phyloP scores from a whole-genome alignment of 2,329 filamentous ascomycete genomes.

The Sordariomycetes sp. region DNA sequence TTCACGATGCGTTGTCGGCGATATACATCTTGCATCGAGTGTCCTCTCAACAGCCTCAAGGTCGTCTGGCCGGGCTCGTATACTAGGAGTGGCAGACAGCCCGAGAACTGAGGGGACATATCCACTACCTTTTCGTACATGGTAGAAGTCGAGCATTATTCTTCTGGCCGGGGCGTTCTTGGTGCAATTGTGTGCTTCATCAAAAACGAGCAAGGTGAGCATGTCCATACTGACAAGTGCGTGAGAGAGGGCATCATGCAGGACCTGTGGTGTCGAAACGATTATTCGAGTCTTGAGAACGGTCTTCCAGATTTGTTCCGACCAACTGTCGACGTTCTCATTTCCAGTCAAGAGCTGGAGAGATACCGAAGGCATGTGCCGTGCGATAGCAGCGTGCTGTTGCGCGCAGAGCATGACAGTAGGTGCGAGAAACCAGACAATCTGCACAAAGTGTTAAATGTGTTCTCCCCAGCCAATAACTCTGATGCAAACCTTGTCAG shows the following conservation, averaged over 20 bases:
- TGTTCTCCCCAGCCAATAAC: too few relatives aligned
- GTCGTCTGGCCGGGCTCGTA: slow-evolving; percentile 43
- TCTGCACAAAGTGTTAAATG: slow-evolving; percentile 27
- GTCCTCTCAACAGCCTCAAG: slow-evolving; percentile 58
- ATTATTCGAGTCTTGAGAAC: slow-evolving; percentile 63
- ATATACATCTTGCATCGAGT: slow-evolving; percentile 59
- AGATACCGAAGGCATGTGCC: slow-evolving; percentile 50
- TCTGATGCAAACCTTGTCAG: slow-evolving; percentile 46
- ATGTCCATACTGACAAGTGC: slow-evolving; percentile 59
- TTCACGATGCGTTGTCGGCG: slow-evolving; percentile 57
- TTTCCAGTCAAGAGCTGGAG: slow-evolving; percentile 56
- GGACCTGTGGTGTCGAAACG: slow-evolving; percentile 67
- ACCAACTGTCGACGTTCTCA: slow-evolving; percentile 68
- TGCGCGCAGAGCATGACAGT: slow-evolving; percentile 60
- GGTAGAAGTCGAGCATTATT: slow-evolving; percentile 69
- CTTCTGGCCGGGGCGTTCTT: slow-evolving; percentile 53
- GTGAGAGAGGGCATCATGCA: slow-evolving; percentile 66
- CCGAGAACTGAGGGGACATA: slow-evolving; percentile 62
- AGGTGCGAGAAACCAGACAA: slow-evolving; percentile 67
- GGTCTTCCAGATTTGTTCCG: slow-evolving; percentile 55
- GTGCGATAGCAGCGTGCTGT: slow-evolving; percentile 50
- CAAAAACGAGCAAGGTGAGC: slow-evolving; percentile 66
- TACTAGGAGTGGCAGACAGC: slow-evolving; percentile 71
- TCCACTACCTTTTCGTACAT: slow-evolving; percentile 29
- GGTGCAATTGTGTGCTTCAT: slow-evolving; percentile 77